Conservation (phyloP, 148 eudicot genomes). For the Simmondsia chinensis region DNA sequence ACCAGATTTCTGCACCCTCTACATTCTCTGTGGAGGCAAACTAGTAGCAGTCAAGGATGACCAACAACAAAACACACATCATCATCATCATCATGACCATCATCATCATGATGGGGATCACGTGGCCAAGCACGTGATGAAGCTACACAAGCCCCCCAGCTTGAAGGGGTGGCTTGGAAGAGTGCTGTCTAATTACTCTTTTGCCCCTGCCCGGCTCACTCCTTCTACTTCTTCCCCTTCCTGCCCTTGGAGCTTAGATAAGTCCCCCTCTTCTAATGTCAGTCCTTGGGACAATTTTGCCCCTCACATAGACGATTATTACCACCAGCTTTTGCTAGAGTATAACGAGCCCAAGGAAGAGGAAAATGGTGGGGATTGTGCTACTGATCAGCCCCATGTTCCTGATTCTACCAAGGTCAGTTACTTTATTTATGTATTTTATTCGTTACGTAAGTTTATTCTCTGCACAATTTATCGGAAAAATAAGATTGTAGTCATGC, state of each 20-base stretch:
- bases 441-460: not conserved
- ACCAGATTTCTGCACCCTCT: constrained; percentile 60
- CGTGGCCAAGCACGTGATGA: constrained; percentile 10
- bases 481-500: too few species aligned
- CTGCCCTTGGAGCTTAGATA: too few species aligned
- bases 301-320: constrained; percentile 58
- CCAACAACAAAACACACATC: too few species aligned
- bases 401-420: constrained; percentile 27
- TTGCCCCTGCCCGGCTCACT: too few species aligned
- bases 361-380: constrained; percentile 16
- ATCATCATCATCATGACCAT: constrained; percentile 12
- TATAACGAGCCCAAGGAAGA: too few species aligned
- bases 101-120: constrained; percentile 14
- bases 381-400: constrained; percentile 21
- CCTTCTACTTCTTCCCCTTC: too few species aligned
- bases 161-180: too few species aligned
- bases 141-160: constrained; percentile 15
- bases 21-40: constrained; percentile 42
- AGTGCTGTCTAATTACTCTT: too few species aligned
- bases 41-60: constrained; percentile 42
- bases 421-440: not conserved
- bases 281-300: constrained; percentile 37
- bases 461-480: too few species aligned
- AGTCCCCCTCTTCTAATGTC: too few species aligned
- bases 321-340: constrained; percentile 29